Percentiles rank a stretch among this genome's conserved stretches.
phyloP scores from a whole-genome alignment of 106 monocot genomes.

The Chionographis japonica region DNA sequence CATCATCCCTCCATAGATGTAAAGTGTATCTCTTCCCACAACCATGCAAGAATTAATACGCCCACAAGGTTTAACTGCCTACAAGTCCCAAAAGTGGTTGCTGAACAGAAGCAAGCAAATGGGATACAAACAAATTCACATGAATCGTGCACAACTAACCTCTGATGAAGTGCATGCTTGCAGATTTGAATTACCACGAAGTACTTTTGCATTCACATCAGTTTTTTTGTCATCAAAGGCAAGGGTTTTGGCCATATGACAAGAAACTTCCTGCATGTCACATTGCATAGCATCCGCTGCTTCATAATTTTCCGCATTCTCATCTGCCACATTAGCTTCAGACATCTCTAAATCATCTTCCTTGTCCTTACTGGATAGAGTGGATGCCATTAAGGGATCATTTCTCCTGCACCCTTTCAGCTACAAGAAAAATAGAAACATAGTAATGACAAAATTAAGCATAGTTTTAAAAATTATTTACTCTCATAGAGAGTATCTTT shows the following conservation, averaged over 20 bases:
- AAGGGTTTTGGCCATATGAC: constrained; percentile 42
- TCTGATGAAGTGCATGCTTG: constrained; percentile 31
- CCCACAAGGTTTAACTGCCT: constrained; percentile 88
- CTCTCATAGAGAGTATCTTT: background rate
- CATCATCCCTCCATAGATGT: constrained; percentile 97
- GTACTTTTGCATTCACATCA: constrained; percentile 38
- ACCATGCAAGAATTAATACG: constrained; percentile 93
- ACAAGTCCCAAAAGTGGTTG: constrained; percentile 5
- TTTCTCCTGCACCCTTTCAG: constrained; percentile 50
- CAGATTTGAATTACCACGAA: constrained; percentile 17
- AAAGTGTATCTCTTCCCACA: constrained; percentile 73
- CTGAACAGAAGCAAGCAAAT: constrained; percentile 2
- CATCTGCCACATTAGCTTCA: constrained; percentile 38
- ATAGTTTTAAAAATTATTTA: no score
- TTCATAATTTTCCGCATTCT: constrained; percentile 38
- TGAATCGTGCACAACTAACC: constrained; percentile 31
- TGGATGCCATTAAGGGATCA: constrained; percentile 20
- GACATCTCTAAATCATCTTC: constrained; percentile 36
- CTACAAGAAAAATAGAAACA: constrained; percentile 20
- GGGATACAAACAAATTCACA: background rate
- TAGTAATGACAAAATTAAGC: background rate
- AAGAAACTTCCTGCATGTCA: constrained; percentile 38
- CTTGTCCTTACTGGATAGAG: constrained; percentile 15
- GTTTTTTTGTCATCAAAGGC: constrained; percentile 25
- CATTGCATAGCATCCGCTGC: constrained; percentile 26